phyloP scores from a whole-genome alignment of 331 rosid genomes.

The Ulmus americana region DNA sequence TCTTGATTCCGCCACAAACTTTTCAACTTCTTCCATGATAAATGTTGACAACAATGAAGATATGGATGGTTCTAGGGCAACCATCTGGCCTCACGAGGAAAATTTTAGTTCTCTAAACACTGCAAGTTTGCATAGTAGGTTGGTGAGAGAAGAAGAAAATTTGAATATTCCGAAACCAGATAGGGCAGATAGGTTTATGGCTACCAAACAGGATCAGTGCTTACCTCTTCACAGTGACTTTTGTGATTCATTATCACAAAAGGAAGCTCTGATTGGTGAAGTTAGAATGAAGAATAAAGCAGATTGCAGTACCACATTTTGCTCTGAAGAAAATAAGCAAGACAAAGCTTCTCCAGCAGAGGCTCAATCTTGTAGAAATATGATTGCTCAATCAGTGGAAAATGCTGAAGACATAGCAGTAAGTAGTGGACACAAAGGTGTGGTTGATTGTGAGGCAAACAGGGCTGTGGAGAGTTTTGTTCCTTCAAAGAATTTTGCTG shows the following conservation, averaged over 20 bases:
- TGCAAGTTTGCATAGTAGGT: background rate
- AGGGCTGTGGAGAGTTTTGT: constrained; percentile 15
- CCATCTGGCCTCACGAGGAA: constrained; percentile 18
- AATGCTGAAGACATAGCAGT: constrained; percentile 19
- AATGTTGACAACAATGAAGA: constrained; percentile 22
- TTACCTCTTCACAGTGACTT: constrained; percentile 22
- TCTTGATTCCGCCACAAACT: constrained; percentile 20
- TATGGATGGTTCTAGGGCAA: constrained; percentile 24
- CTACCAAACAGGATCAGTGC: constrained; percentile 18
- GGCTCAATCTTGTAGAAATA: constrained; percentile 19
- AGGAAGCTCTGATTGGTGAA: constrained; percentile 15
- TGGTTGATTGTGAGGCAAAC: constrained; percentile 11
- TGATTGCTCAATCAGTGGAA: constrained; percentile 21
- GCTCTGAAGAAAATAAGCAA: constrained; percentile 20
- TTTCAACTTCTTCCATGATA: constrained; percentile 18
- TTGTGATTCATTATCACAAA: constrained; percentile 11
- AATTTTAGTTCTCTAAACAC: constrained; percentile 8
- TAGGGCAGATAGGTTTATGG: constrained; percentile 13
- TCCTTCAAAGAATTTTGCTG: constrained; percentile 23
- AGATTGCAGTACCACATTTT: constrained; percentile 11
- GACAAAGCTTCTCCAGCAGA: constrained; percentile 4
- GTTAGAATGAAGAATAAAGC: constrained; percentile 14
- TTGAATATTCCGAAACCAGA: constrained; percentile 12
- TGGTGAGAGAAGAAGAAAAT: constrained; percentile 11
- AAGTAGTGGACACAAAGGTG: constrained; percentile 11